phyloP scores from a whole-genome alignment of 2,329 filamentous ascomycete genomes.

The Meredithiella fracta region DNA sequence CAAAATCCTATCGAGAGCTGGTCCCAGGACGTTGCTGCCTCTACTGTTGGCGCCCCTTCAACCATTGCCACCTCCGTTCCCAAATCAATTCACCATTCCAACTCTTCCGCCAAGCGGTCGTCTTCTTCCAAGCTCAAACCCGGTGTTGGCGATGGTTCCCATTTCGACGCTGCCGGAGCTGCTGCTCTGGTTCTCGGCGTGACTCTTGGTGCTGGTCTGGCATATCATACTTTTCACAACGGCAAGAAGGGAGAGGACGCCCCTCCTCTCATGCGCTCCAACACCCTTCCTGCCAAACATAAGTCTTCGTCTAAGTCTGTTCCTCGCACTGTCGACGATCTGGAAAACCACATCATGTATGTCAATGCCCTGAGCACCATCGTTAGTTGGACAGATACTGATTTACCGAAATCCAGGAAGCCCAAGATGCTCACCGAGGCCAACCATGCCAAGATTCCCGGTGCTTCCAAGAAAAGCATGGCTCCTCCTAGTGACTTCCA shows the following conservation, averaged over 20 bases:
- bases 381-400: neutral
- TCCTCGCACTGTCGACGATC: conserved; percentile 4
- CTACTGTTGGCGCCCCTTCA: conserved; percentile 12
- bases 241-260: conserved; percentile 3
- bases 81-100: neutral
- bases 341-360: neutral
- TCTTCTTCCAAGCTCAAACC: conserved; percentile 3
- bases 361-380: conserved; percentile 11
- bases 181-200: conserved; percentile 14
- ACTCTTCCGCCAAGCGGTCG: conserved; percentile 4
- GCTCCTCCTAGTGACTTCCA: conserved; percentile 1
- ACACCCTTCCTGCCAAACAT: neutral
- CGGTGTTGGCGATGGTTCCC: conserved; percentile 6
- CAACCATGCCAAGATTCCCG: neutral
- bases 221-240: conserved; percentile 13
- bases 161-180: conserved; percentile 8
- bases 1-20: conserved; percentile 30
- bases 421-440: conserved; percentile 1
- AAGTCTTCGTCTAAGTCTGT: conserved; percentile 8
- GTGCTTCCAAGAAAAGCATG: neutral
- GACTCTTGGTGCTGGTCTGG: conserved; percentile 14
- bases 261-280: neutral
- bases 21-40: conserved; percentile 29
- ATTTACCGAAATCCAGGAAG: neutral
- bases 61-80: conserved; percentile 4